Conservation (phyloP, 2,329 filamentous ascomycete species). For the Botrytis sinoallii region DNA sequence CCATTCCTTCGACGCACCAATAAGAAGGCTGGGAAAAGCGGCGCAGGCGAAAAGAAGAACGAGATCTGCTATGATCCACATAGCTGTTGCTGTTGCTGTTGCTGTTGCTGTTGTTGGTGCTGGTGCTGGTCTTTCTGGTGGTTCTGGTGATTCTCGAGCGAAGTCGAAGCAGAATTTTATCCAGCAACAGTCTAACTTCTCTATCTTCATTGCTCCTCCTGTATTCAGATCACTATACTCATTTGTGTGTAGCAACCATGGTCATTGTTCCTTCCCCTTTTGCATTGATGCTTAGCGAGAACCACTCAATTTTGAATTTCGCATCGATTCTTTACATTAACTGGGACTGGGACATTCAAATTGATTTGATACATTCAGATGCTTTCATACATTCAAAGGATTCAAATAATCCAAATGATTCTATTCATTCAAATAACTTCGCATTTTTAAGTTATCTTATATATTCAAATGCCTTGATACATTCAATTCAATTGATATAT, state of each 20-base stretch:
- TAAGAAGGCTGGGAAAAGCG: no score
- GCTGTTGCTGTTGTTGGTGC: no score
- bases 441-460: no score
- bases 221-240: not conserved
- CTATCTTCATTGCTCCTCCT: not conserved
- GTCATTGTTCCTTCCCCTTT: not conserved
- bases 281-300: not conserved
- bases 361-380: not conserved
- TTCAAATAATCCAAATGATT: no score
- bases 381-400: not conserved
- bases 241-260: not conserved
- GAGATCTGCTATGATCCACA: no score
- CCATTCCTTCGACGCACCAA: no score
- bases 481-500: accelerated
- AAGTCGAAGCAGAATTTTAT: not conserved
- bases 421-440: no score
- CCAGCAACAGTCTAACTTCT: not conserved
- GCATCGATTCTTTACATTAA: not conserved
- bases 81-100: not conserved
- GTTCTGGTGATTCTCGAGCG: not conserved
- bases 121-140: not conserved
- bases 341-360: not conserved
- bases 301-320: not conserved
- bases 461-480: accelerated
- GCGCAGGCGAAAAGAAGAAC: no score